Conservation (phyloP, 108 stramenopile genomes). For the Nannochloropsis granulata region DNA sequence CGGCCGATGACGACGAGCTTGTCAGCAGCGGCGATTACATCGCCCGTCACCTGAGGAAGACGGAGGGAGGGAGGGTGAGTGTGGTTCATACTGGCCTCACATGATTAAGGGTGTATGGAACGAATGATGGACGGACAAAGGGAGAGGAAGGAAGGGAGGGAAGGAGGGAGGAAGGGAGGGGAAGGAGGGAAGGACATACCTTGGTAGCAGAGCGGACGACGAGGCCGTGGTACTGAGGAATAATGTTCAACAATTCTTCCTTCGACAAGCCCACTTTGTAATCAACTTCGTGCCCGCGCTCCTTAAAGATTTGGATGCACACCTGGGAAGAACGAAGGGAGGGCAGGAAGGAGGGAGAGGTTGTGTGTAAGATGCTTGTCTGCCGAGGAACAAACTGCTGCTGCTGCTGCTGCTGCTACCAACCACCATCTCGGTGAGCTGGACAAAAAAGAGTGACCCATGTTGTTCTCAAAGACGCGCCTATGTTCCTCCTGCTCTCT, state of each 20-base stretch:
- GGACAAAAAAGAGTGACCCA: not conserved
- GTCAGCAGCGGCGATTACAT: conserved; percentile 25
- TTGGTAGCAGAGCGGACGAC: conserved; percentile 44
- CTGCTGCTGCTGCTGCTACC: not conserved
- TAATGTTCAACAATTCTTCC: conserved; percentile 27
- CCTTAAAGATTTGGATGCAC: conserved; percentile 41
- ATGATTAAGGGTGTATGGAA: not conserved
- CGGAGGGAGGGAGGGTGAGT: not conserved
- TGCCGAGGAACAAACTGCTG: not conserved
- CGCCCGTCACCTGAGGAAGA: conserved; percentile 23
- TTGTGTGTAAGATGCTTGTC: not conserved
- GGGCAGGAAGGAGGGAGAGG: not conserved
- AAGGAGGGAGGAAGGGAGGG: not conserved
- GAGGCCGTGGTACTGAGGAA: conserved; percentile 39
- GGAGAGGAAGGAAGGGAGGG: not conserved
- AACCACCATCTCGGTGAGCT: too few species aligned
- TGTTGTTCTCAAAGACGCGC: not conserved
- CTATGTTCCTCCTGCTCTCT: too few species aligned
- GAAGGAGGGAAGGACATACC: conserved; percentile 11
- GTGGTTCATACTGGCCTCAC: not conserved
- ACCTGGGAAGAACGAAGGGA: conserved; percentile 8
- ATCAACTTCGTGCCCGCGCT: conserved; percentile 40
- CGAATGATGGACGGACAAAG: not conserved
- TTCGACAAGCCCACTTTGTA: conserved; percentile 32
- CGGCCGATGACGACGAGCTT: conserved; percentile 42